These are phyloP conservation scores for Melaleuca alternifolia DNA, from an alignment of 345 rosid species.

Conservation along the genomic window DNA sequence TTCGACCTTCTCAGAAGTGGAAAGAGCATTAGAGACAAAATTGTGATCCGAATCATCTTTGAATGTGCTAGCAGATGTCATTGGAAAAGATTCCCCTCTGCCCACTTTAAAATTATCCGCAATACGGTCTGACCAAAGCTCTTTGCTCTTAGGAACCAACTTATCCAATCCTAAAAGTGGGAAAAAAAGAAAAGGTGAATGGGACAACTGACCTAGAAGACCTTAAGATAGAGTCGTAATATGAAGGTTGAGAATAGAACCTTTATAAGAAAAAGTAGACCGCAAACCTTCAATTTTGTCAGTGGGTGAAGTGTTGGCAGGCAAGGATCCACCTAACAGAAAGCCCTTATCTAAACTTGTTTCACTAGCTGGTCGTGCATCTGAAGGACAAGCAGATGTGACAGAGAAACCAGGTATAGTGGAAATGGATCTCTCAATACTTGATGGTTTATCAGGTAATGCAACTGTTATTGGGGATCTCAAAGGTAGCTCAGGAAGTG, in stretches of 20 bases:
- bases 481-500: constrained; percentile 82
- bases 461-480: constrained; percentile 82
- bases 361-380: constrained; percentile 28
- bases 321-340: constrained; percentile 5
- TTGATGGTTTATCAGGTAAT: constrained; percentile 68
- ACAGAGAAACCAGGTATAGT: constrained; percentile 70
- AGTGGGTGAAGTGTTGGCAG: constrained; percentile 16
- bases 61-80: not conserved
- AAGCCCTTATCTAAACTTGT: constrained; percentile 17
- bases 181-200: not conserved
- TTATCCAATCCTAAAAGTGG: not conserved
- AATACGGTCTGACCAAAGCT: not conserved
- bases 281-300: not conserved
- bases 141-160: not conserved
- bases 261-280: not conserved
- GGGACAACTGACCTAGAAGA: not conserved
- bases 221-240: not conserved
- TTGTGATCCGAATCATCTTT: not conserved
- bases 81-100: constrained; percentile 21
- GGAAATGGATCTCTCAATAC: constrained; percentile 75
- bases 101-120: constrained; percentile 16
- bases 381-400: constrained; percentile 22
- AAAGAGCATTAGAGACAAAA: constrained; percentile 3
- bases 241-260: not conserved
- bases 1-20: constrained; percentile 7